Evolutionary conservation across 768 basidiomycete species (phyloP).

Genomic region (Termitomyces sp.): DNA sequence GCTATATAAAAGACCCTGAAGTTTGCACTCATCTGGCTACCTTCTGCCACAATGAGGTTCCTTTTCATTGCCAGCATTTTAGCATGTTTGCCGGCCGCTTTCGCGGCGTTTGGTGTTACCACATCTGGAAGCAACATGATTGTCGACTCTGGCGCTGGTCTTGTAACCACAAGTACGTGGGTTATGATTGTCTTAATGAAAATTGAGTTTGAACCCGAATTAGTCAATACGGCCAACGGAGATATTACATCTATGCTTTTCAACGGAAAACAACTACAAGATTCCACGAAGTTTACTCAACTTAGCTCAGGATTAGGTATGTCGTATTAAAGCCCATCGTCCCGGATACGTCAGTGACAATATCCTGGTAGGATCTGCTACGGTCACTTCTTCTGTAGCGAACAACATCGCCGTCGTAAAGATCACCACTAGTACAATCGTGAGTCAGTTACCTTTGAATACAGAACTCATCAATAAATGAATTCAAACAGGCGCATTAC

Average conservation of each 20-base stretch:
- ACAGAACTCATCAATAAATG: neutral
- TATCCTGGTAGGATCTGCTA: conserved; percentile 28
- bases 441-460: conserved; percentile 13
- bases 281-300: conserved; percentile 38
- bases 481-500: conserved; percentile 33
- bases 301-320: conserved; percentile 41
- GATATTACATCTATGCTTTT: conserved; percentile 41
- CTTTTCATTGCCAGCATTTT: conserved; percentile 17
- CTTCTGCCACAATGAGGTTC: conserved; percentile 18
- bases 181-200: neutral
- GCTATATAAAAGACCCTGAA: conserved; percentile 1
- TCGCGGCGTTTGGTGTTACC: conserved; percentile 41
- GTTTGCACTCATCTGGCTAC: neutral
- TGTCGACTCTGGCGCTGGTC: conserved; percentile 40
- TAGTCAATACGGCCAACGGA: conserved; percentile 37
- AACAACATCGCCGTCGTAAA: conserved; percentile 37
- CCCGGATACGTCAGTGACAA: neutral
- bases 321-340: neutral
- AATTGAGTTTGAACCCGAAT: neutral
- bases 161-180: conserved; percentile 36
- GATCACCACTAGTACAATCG: conserved; percentile 39
- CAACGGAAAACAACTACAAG: conserved; percentile 42
- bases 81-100: conserved; percentile 25
- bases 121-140: conserved; percentile 33
- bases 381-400: conserved; percentile 32